A percentile compares a stretch with the other conserved stretches of the same genome.
Evolutionary conservation across 108 stramenopile species (phyloP).

Genomic region (Fistulifera pelliculosa): DNA sequence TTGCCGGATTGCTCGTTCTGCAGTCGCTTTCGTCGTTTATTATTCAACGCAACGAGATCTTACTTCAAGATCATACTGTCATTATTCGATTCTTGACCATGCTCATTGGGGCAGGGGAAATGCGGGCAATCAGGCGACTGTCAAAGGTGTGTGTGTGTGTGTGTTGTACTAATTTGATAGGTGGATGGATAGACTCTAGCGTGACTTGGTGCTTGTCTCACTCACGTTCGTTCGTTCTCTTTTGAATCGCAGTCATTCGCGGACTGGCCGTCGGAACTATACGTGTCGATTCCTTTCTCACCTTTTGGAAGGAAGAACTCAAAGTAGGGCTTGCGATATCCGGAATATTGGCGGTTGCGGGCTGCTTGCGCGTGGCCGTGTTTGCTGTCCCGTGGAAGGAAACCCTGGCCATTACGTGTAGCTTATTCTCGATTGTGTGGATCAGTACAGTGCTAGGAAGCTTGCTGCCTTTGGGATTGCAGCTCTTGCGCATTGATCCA

Average conservation of each 20-base stretch:
- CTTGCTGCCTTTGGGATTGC: slow-evolving; percentile 62
- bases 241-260: slow-evolving; percentile 49
- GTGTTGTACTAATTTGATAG: no score
- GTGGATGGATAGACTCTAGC: background rate
- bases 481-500: slow-evolving; percentile 74
- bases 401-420: slow-evolving; percentile 67
- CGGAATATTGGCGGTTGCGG: slow-evolving; percentile 49
- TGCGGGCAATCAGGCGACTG: slow-evolving; percentile 86
- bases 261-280: slow-evolving; percentile 68
- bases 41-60: slow-evolving; percentile 61
- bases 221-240: background rate
- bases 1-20: slow-evolving; percentile 78
- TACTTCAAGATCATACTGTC: slow-evolving; percentile 70
- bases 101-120: slow-evolving; percentile 91
- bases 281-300: slow-evolving; percentile 27
- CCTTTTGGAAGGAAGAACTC: slow-evolving; percentile 45
- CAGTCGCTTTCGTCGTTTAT: slow-evolving; percentile 82
- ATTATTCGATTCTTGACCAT: slow-evolving; percentile 87
- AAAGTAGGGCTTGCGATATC: slow-evolving; percentile 53
- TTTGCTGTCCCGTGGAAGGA: slow-evolving; percentile 59
- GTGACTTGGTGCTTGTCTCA: no score
- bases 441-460: slow-evolving; percentile 69
- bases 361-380: slow-evolving; percentile 55
- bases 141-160: slow-evolving; percentile 41
- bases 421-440: slow-evolving; percentile 72